Percentiles rank a stretch among this genome's conserved stretches.
phyloP scores from a whole-genome alignment of 75 land plant species.

The Cupressus sempervirens region DNA sequence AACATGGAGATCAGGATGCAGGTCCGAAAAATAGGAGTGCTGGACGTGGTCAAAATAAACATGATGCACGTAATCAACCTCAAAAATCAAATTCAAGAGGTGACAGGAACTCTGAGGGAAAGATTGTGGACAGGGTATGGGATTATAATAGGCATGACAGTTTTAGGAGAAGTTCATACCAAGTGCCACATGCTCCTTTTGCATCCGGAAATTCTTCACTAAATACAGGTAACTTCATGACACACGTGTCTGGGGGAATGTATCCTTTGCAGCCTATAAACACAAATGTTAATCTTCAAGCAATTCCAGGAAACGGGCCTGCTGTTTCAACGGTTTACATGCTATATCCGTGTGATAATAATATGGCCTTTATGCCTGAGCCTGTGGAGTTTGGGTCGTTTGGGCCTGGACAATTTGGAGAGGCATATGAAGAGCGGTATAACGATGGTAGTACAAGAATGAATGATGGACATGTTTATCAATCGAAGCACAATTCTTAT shows the following conservation, averaged over 20 bases:
- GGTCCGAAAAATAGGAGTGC: conserved; percentile 42
- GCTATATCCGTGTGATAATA: conserved; percentile 59
- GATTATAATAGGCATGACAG: conserved; percentile 34
- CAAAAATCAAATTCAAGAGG: conserved; percentile 42
- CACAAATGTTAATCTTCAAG: conserved; percentile 37
- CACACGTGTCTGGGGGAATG: conserved; percentile 35
- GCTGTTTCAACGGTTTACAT: conserved; percentile 53
- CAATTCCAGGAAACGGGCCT: conserved; percentile 36
- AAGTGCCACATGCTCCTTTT: conserved; percentile 40
- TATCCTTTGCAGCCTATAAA: conserved; percentile 36
- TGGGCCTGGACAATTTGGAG: conserved; percentile 41
- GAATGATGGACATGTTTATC: conserved; percentile 29
- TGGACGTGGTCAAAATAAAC: conserved; percentile 29
- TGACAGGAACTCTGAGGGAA: conserved; percentile 35
- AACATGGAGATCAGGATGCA: conserved; percentile 58
- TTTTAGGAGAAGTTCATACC: conserved; percentile 29
- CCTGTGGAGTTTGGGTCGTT: conserved; percentile 76
- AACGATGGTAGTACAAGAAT: conserved; percentile 12
- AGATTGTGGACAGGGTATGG: conserved; percentile 37
- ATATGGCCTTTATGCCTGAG: conserved; percentile 32
- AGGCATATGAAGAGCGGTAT: conserved; percentile 16
- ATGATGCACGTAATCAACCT: conserved; percentile 26
- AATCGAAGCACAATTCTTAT: conserved; percentile 27
- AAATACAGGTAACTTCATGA: conserved; percentile 8
- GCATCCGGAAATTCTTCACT: conserved; percentile 20